Percentiles rank a stretch among this genome's conserved stretches.
phyloP scores from a whole-genome alignment of 768 basidiomycete species.

The Trichaptum fuscoviolaceum region DNA sequence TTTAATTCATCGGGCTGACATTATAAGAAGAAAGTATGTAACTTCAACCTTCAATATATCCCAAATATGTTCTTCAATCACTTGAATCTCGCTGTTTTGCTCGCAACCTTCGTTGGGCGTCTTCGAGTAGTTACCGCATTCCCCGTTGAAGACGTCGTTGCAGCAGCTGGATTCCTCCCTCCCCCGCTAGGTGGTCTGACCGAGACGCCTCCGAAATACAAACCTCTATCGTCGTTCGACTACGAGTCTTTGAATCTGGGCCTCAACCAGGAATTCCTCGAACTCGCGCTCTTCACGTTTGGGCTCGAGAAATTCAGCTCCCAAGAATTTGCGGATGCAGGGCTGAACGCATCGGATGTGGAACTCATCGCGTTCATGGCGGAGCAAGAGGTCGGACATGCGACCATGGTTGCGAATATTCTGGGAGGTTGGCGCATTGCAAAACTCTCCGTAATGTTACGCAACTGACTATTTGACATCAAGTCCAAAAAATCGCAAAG shows the following conservation, averaged over 20 bases:
- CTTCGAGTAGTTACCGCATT: neutral
- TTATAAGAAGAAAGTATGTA: too few species aligned
- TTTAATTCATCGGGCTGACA: too few species aligned
- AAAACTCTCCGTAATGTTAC: neutral
- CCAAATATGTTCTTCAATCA: too few species aligned
- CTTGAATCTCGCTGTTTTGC: neutral
- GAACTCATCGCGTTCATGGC: slow-evolving; percentile 59
- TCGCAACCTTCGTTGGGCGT: neutral
- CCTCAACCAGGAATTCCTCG: slow-evolving; percentile 61
- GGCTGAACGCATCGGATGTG: slow-evolving; percentile 46
- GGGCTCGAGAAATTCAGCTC: slow-evolving; percentile 49
- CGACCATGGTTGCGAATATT: slow-evolving; percentile 47
- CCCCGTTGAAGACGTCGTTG: neutral
- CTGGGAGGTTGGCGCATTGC: slow-evolving; percentile 34
- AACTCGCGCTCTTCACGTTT: slow-evolving; percentile 54
- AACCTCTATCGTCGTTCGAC: slow-evolving; percentile 38
- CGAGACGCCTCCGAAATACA: slow-evolving; percentile 28
- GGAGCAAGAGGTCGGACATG: slow-evolving; percentile 60
- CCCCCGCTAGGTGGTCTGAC: slow-evolving; percentile 22
- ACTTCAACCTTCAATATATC: too few species aligned
- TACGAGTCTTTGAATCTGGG: slow-evolving; percentile 53
- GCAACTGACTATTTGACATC: slow-evolving; percentile 10
- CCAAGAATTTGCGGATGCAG: slow-evolving; percentile 51
- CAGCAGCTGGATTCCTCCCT: neutral
- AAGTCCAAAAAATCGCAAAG: slow-evolving; percentile 34